These are phyloP conservation scores for Dendrobium chrysotoxum DNA, from an alignment of 106 monocot species.

Conservation along the genomic window DNA sequence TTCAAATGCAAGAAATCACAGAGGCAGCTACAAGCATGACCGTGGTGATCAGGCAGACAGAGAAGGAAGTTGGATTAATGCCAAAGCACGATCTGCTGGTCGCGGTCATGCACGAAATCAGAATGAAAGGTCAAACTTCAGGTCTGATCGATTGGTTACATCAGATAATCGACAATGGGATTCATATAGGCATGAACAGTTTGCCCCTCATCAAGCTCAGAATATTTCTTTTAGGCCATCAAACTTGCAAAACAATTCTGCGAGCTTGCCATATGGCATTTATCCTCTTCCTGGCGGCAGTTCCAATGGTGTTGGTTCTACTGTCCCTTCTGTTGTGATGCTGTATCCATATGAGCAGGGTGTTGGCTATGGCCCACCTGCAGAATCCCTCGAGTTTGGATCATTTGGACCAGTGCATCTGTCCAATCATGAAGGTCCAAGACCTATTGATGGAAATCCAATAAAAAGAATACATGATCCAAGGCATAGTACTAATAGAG, in stretches of 20 bases:
- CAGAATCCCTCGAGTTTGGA: constrained; percentile 62
- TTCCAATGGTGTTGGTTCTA: constrained; percentile 8
- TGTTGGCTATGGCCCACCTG: constrained; percentile 21
- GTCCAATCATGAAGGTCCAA: constrained; percentile 21
- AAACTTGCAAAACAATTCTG: constrained; percentile 8
- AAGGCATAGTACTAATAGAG: constrained; percentile 22
- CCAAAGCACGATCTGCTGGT: constrained; percentile 38
- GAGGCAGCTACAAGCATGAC: constrained; percentile 38
- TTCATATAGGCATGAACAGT: constrained; percentile 12
- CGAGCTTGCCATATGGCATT: constrained; percentile 24
- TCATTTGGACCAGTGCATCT: constrained; percentile 43
- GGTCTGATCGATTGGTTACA: background rate
- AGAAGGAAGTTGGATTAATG: constrained; percentile 58
- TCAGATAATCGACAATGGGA: constrained; percentile 29
- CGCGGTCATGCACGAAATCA: constrained; percentile 31
- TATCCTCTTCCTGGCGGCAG: background rate
- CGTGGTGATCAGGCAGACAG: constrained; percentile 37
- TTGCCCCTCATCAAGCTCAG: constrained; percentile 15
- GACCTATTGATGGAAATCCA: constrained; percentile 16
- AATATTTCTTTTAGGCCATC: constrained; percentile 18
- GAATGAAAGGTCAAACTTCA: background rate
- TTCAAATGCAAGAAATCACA: constrained; percentile 43
- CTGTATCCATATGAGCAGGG: constrained; percentile 34
- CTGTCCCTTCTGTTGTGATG: constrained; percentile 1
- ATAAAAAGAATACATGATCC: constrained; percentile 31